Conservation (phyloP, 2,329 filamentous ascomycete species). For the Pyrenophora seminiperda region DNA sequence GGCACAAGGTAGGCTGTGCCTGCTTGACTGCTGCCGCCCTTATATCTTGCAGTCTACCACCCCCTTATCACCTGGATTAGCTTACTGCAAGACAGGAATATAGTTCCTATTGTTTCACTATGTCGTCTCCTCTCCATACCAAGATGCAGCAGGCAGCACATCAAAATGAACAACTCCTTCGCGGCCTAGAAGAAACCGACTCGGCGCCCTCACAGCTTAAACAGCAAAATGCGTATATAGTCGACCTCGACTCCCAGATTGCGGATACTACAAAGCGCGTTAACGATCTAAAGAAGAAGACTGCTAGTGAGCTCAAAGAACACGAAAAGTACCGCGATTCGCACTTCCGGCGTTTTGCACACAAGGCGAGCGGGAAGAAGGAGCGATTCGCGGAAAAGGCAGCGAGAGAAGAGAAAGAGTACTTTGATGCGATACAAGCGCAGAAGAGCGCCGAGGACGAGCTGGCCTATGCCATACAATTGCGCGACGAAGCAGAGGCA, state of each 20-base stretch:
- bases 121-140: slow-evolving; percentile 30
- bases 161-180: slow-evolving; percentile 33
- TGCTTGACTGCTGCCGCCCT: not conserved
- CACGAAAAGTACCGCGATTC: slow-evolving; percentile 46
- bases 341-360: slow-evolving; percentile 37
- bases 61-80: not conserved
- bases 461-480: slow-evolving; percentile 30
- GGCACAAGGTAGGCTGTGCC: slow-evolving; percentile 6
- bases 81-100: not conserved
- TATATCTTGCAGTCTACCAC: not conserved
- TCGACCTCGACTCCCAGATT: slow-evolving; percentile 34
- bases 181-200: slow-evolving; percentile 37
- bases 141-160: slow-evolving; percentile 36
- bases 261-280: slow-evolving; percentile 23
- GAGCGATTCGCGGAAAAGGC: slow-evolving; percentile 39
- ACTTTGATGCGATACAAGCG: slow-evolving; percentile 42
- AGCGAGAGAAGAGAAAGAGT: slow-evolving; percentile 44
- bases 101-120: not conserved
- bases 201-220: slow-evolving; percentile 37
- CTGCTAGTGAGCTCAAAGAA: slow-evolving; percentile 32
- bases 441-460: slow-evolving; percentile 43
- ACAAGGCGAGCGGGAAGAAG: slow-evolving; percentile 39
- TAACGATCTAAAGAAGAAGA: slow-evolving; percentile 24
- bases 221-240: slow-evolving; percentile 38
- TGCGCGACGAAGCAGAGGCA: slow-evolving; percentile 32